Conservation (phyloP, 768 basidiomycete genomes). For the Agaricus sinodeliciosus region DNA sequence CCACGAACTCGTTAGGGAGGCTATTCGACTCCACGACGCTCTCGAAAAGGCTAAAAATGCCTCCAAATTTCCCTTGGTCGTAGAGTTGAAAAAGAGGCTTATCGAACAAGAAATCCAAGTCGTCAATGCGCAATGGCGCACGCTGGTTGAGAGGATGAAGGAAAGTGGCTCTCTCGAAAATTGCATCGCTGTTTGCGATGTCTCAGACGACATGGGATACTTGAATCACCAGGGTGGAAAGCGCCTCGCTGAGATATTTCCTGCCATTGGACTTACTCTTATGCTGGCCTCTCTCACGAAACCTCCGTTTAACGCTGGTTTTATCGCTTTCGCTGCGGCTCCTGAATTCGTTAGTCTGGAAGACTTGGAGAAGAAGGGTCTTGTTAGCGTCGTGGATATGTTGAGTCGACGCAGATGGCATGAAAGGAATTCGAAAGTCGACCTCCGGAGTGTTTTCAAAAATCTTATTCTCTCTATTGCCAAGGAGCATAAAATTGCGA, state of each 20-base stretch:
- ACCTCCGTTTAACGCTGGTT: slow-evolving; percentile 57
- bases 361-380: slow-evolving; percentile 22
- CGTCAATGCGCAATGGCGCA: slow-evolving; percentile 61
- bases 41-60: background rate
- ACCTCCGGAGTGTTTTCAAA: slow-evolving; percentile 55
- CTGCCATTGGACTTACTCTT: slow-evolving; percentile 62
- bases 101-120: slow-evolving; percentile 34
- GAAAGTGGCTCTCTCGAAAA: slow-evolving; percentile 51
- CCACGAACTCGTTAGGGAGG: slow-evolving; percentile 48
- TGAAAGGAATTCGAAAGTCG: slow-evolving; percentile 53
- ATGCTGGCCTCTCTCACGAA: slow-evolving; percentile 55
- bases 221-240: slow-evolving; percentile 11
- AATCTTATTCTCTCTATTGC: slow-evolving; percentile 59
- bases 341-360: slow-evolving; percentile 50
- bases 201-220: slow-evolving; percentile 68
- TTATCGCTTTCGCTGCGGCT: slow-evolving; percentile 58
- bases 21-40: slow-evolving; percentile 9
- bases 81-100: slow-evolving; percentile 21
- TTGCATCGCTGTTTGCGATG: slow-evolving; percentile 64
- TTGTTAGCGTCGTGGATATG: slow-evolving; percentile 27
- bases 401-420: slow-evolving; percentile 22
- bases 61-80: slow-evolving; percentile 17
- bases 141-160: slow-evolving; percentile 46
- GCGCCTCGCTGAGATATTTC: slow-evolving; percentile 43
- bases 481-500: slow-evolving; percentile 42